phyloP scores from a whole-genome alignment of 2,329 filamentous ascomycete species.

The Penicillium sp. region DNA sequence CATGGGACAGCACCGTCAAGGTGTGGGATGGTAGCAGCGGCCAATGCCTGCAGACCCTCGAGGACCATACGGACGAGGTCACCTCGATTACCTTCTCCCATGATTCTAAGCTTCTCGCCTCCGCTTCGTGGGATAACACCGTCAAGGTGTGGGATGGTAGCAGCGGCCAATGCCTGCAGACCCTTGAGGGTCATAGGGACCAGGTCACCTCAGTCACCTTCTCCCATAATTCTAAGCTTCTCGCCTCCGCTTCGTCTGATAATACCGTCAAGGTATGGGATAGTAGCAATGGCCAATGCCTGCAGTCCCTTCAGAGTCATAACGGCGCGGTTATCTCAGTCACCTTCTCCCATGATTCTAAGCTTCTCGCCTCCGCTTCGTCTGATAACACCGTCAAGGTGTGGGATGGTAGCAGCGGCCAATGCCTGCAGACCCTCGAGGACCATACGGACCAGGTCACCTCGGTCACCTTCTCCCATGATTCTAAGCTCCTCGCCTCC shows the following conservation, averaged over 20 bases:
- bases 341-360: slow-evolving; percentile 18
- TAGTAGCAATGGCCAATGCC: neutral
- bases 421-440: neutral
- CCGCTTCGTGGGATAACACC: neutral
- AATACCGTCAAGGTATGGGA: slow-evolving; percentile 2
- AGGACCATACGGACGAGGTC: neutral
- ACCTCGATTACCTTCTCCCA: neutral
- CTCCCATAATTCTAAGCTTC: slow-evolving; percentile 7
- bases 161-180: neutral
- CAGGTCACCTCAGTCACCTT: neutral
- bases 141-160: slow-evolving; percentile 1
- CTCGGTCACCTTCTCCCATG: slow-evolving; percentile 1
- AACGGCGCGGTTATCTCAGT: slow-evolving; percentile 3
- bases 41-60: neutral
- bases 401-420: slow-evolving; percentile 5
- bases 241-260: slow-evolving; percentile 4
- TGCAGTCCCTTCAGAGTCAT: neutral
- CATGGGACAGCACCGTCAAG: slow-evolving; percentile 20
- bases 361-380: slow-evolving; percentile 24
- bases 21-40: slow-evolving; percentile 5
- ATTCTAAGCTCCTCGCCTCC: slow-evolving; percentile 1
- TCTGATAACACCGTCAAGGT: slow-evolving; percentile 9
- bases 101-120: slow-evolving; percentile 3
- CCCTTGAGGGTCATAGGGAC: neutral
- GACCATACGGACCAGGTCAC: neutral